Evolutionary conservation across 768 basidiomycete genomes (phyloP), one percentile per base, ranked within the genome.

Genomic region (Xerocomellus dryophilus): DNA sequence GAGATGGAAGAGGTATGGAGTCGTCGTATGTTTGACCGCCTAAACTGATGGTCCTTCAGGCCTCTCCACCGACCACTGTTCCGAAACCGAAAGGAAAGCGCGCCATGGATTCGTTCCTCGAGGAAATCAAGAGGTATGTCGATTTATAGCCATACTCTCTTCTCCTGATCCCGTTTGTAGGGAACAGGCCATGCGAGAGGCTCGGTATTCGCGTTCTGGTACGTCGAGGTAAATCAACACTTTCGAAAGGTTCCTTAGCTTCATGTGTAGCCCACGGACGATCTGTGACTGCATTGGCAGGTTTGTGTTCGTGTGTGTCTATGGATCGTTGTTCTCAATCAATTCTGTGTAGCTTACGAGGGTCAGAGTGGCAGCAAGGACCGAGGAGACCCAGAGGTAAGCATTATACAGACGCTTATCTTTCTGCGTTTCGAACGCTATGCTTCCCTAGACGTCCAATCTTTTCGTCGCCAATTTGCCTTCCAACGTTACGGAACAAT

Each of bases 401-500:
- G 78, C 62, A 20, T 31, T 18, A 21, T 44, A 10, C 18, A 23
- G 39, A 34, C 2, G 14, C 23, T 14, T 43, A 41, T 51, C 27
- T 6, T 36, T 50, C 17, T 43, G 12, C 34, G 45, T 55, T 15
- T 46, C 47, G n/a, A 47, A 42, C 48, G 52, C 50, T 21, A 41
- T 42, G 14, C 10, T 51, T 39, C 17, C 50, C 12, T 57, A 95
- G 89, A 97, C 96, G 1, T 92, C 95, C 36, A 99, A 99, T 64
- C 72, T 99, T 14, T 98, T 96, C 68, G 93, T 99, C 35, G 93
- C 93, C 12, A 97, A 98, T 68, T 73, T 99, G 23, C 97, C 97
- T 5, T 74, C 81, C 1, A 85, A 88, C 68, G 86, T 97, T 14
- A 93, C 86, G 2, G 97, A 98, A 62, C 85, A 86, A 60, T 80